Percentiles rank a stretch among this genome's conserved stretches.
These are phyloP conservation scores for Botrytis porri DNA, from an alignment of 2,329 filamentous ascomycete species.

Conservation along the genomic window DNA sequence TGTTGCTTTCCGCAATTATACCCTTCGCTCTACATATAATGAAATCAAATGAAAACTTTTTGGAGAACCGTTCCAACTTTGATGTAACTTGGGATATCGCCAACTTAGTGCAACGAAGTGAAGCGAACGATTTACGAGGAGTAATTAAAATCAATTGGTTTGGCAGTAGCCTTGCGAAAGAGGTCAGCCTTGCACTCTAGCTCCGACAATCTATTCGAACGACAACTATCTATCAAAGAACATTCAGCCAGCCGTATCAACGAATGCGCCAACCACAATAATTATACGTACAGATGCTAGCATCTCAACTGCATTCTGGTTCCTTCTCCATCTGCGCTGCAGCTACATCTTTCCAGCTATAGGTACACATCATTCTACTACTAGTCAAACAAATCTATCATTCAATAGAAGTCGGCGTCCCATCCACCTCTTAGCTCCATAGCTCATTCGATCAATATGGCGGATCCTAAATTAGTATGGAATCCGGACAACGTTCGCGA, in stretches of 20 bases:
- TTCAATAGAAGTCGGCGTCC: not conserved
- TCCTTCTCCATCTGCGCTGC: not conserved
- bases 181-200: constrained; percentile 11
- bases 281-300: not conserved
- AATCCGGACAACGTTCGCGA: constrained; percentile 95
- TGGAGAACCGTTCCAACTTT: not conserved
- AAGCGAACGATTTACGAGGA: not conserved
- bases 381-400: not conserved
- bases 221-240: not conserved
- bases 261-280: constrained; percentile 8
- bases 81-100: not conserved
- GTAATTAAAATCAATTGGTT: not conserved
- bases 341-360: not conserved
- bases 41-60: not conserved
- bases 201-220: not conserved
- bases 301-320: not conserved
- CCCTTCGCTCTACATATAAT: not conserved
- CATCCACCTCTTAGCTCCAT: not conserved
- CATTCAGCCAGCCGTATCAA: not conserved
- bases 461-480: constrained; percentile 63
- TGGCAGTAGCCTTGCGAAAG: not conserved
- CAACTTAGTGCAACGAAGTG: not conserved
- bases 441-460: constrained; percentile 21
- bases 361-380: not conserved
- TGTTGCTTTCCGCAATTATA: not conserved